Conservation (phyloP, 1,139 yeast species). For the Yamadazyma jaroonii region DNA sequence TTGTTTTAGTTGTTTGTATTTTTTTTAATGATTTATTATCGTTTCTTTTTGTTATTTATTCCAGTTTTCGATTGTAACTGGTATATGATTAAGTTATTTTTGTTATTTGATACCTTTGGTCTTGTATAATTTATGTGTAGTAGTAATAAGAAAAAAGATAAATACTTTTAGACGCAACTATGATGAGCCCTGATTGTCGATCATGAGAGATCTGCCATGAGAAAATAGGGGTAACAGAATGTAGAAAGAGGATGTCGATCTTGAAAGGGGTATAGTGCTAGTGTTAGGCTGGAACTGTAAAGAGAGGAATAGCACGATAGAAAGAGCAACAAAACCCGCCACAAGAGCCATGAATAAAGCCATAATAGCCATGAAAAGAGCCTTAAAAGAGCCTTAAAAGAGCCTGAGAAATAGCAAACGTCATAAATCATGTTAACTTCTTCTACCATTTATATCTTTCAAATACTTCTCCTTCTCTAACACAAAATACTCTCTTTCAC, state of each 20-base stretch:
- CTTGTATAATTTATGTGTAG: constrained; percentile 17
- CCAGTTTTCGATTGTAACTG: constrained; percentile 1
- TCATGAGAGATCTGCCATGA: too few relatives aligned
- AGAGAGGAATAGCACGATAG: too few relatives aligned
- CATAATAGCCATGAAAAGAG: too few relatives aligned
- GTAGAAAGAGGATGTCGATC: too few relatives aligned
- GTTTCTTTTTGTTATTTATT: constrained; percentile 2
- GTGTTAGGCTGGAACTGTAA: neutral
- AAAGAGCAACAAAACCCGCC: too few relatives aligned
- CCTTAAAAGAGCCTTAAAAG: too few relatives aligned
- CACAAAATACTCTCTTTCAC: constrained; percentile 46
- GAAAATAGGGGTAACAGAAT: too few relatives aligned
- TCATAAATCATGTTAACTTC: constrained; percentile 12
- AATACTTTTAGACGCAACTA: too few relatives aligned
- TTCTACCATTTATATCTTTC: constrained; percentile 42
- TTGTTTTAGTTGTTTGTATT: constrained; percentile 4
- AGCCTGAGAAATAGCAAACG: neutral
- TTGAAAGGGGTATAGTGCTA: neutral
- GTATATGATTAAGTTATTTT: neutral
- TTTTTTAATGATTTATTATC: neutral
- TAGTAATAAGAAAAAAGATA: constrained; percentile 6
- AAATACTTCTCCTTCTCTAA: constrained; percentile 42
- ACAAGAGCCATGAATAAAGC: too few relatives aligned
- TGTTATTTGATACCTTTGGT: constrained; percentile 3
- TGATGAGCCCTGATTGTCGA: too few relatives aligned